Conservation (phyloP, 257 asterid species). For the Rehmannia glutinosa region DNA sequence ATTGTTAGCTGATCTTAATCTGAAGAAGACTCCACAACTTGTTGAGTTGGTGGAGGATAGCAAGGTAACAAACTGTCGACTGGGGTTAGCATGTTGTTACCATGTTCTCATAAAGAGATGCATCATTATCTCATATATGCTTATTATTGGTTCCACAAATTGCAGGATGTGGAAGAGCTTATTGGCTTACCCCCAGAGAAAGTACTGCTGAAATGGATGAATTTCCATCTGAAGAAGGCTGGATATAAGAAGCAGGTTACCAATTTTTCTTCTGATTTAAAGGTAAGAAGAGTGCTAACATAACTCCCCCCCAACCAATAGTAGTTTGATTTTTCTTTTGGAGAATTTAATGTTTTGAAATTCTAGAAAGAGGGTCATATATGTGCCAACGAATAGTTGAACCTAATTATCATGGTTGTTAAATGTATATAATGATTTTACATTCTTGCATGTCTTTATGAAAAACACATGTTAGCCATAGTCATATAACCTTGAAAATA, state of each 20-base stretch:
- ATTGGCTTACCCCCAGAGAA: constrained; percentile 67
- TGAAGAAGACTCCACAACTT: constrained; percentile 90
- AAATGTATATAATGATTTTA: no score
- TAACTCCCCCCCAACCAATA: not conserved
- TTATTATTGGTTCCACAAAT: not conserved
- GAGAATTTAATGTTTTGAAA: not conserved
- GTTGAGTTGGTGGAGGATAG: constrained; percentile 90
- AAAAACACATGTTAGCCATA: no score
- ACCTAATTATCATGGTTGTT: no score
- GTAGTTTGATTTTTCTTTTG: not conserved
- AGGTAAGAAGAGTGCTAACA: constrained; percentile 32
- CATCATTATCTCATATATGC: no score
- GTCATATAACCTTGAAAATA: no score
- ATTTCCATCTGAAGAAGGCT: constrained; percentile 74
- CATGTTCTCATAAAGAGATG: no score
- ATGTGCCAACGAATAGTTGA: no score
- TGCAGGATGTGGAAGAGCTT: constrained; percentile 83
- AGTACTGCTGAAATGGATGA: constrained; percentile 84
- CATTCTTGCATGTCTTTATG: no score
- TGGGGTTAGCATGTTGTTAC: no score
- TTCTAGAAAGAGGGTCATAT: no score
- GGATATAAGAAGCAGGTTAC: constrained; percentile 64
- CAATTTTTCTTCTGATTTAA: constrained; percentile 78
- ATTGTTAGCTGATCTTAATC: constrained; percentile 85
- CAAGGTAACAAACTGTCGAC: no score